These are phyloP conservation scores for Aspergillus glaucus DNA, from an alignment of 2,329 filamentous ascomycete genomes.

Conservation along the genomic window DNA sequence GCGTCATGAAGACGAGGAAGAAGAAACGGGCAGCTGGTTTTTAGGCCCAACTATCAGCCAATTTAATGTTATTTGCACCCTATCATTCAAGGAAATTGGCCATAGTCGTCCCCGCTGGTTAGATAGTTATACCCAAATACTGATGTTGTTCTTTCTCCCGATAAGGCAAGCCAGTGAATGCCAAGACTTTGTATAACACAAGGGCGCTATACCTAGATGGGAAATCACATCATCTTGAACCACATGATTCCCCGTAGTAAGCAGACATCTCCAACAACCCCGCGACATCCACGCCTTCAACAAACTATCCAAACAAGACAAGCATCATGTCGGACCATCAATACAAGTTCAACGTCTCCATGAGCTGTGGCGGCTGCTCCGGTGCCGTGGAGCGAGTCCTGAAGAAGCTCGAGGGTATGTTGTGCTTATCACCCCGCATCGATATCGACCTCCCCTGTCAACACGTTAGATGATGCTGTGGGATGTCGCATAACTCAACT, in stretches of 20 bases:
- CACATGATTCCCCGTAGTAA: not conserved
- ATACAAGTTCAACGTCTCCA: constrained; percentile 91
- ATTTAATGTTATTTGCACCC: too few relatives aligned
- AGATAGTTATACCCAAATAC: too few relatives aligned
- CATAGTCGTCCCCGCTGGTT: too few relatives aligned
- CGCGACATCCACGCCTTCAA: not conserved
- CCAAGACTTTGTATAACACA: too few relatives aligned
- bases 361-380: constrained; percentile 95
- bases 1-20: constrained; percentile 26
- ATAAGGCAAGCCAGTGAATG: too few relatives aligned
- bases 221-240: not conserved
- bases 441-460: not conserved
- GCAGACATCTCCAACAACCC: not conserved
- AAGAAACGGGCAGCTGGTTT: constrained; percentile 38
- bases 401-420: constrained; percentile 80
- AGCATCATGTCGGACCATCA: constrained; percentile 63
- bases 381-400: constrained; percentile 87
- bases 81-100: too few relatives aligned
- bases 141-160: too few relatives aligned
- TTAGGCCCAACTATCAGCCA: constrained; percentile 11
- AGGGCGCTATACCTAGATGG: not conserved
- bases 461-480: not conserved
- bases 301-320: not conserved
- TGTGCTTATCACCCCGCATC: constrained; percentile 1
- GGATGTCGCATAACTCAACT: not conserved